Evolutionary conservation across 2,329 filamentous ascomycete genomes (phyloP), one percentile per base, ranked within the genome.

Genomic region (Diaporthe eres): DNA sequence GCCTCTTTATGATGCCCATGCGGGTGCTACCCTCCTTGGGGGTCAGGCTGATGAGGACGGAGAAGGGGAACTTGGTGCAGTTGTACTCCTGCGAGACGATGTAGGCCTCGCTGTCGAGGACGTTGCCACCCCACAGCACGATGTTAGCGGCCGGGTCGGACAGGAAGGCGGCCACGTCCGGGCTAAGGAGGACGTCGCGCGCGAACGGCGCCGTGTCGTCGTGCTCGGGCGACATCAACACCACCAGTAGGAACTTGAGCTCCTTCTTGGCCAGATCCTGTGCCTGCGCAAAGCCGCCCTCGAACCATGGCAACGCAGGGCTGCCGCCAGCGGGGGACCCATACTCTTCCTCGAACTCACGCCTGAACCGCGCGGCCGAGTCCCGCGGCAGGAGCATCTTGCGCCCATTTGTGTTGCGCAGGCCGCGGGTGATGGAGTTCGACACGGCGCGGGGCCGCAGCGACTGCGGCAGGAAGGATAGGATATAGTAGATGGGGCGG

Each of bases 321-420:
- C 88, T 85, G 71, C 58, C 47, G 22, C 47, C 31, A 10, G 63
- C 47, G 9, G 44, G 47, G 13, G 34, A 7, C 0, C 95, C 95
- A 81, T 98, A 97, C 80, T 98, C 95, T 84, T 99, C 97, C 80
- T 98, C 95, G 79, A 99, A 98, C 80, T 98, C 96, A 12, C 96
- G 91, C 81, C 95, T 94, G 83, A 98, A 98, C 44, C 97, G 90
- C 37, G 94, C 93, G 0, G 96, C 95, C 0, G 95, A 96, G 81
- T 99, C 97, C 74, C 94, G 92, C 1, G 96, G 95, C 81, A 94
- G 94, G 60, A 98, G 86, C 79, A 95, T 91, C 79, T 95, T 90
- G 47, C 96, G 90, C 5, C 94, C 93, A 76, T 88, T 91, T 1
- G 92, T 92, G 79, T 92, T 92, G 75, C 90, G 87, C 75, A 88